Percentiles rank a stretch among this genome's conserved stretches.
Evolutionary conservation across 345 rosid genomes (phyloP).

Genomic region (Psidium guajava): DNA sequence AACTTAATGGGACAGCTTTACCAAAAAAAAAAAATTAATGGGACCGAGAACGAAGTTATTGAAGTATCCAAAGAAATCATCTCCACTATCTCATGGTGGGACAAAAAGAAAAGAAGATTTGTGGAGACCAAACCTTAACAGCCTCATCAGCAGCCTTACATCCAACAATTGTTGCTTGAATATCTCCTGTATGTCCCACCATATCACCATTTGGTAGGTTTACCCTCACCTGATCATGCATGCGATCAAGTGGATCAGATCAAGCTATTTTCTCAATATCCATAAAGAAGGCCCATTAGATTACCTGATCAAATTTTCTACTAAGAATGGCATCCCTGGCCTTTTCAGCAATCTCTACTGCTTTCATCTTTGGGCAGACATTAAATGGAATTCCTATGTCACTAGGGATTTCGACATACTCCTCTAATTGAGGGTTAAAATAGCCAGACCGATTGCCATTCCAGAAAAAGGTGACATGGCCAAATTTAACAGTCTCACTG

Average conservation of each 20-base stretch:
- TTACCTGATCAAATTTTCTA: slow-evolving; percentile 78
- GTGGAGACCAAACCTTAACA: slow-evolving; percentile 54
- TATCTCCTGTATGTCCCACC: slow-evolving; percentile 99
- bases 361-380: slow-evolving; percentile 91
- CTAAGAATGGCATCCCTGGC: slow-evolving; percentile 83
- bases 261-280: background rate
- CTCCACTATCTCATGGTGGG: background rate
- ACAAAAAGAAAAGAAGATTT: background rate
- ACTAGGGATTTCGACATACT: slow-evolving; percentile 92
- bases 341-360: slow-evolving; percentile 74
- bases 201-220: slow-evolving; percentile 91
- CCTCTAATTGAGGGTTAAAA: slow-evolving; percentile 61
- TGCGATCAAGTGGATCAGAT: background rate
- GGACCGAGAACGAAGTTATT: background rate
- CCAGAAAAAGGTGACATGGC: slow-evolving; percentile 98
- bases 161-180: slow-evolving; percentile 73
- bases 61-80: background rate
- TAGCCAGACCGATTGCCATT: slow-evolving; percentile 95
- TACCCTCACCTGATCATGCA: slow-evolving; percentile 52
- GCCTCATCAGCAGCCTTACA: slow-evolving; percentile 92
- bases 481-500: slow-evolving; percentile 97
- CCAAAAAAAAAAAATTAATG: too few species aligned
- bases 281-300: background rate
- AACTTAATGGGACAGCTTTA: background rate
- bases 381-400: slow-evolving; percentile 88